A percentile compares a stretch with the other conserved stretches of the same genome.
These are phyloP conservation scores for Ogataea kodamae DNA, from an alignment of 805 yeast genomes.

Conservation along the genomic window DNA sequence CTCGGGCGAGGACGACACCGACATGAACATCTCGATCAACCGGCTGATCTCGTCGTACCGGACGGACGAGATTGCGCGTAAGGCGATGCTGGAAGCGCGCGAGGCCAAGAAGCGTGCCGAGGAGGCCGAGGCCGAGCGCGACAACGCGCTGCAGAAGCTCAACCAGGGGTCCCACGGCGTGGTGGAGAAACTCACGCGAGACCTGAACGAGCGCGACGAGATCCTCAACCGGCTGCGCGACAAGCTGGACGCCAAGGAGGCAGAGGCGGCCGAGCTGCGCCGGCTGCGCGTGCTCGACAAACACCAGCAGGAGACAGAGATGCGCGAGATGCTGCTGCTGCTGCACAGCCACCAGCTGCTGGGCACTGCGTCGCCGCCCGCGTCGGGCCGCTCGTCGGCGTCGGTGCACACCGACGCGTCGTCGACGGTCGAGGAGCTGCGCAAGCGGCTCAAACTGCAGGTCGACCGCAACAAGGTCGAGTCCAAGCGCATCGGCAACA, in stretches of 20 bases:
- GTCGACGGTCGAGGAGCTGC: conserved; percentile 30
- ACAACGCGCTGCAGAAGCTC: conserved; percentile 26
- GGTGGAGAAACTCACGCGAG: conserved; percentile 55
- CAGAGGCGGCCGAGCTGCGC: conserved; percentile 61
- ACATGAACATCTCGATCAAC: conserved; percentile 75
- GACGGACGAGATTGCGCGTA: conserved; percentile 81
- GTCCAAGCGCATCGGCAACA: conserved; percentile 36
- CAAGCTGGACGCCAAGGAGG: conserved; percentile 54
- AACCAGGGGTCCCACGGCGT: conserved; percentile 73
- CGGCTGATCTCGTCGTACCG: conserved; percentile 65
- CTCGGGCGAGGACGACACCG: conserved; percentile 54
- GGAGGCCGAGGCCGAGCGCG: conserved; percentile 43
- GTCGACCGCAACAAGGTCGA: conserved; percentile 47
- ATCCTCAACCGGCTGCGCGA: conserved; percentile 58
- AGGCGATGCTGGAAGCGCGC: conserved; percentile 53
- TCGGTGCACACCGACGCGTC: conserved; percentile 15
- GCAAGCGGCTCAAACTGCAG: conserved; percentile 41
- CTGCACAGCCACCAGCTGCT: conserved; percentile 43
- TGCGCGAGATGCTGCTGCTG: conserved; percentile 67
- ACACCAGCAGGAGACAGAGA: conserved; percentile 72
- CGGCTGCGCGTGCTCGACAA: conserved; percentile 58
- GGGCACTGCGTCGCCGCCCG: conserved; percentile 20
- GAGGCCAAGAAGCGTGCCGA: conserved; percentile 37
- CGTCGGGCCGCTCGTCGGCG: conserved; percentile 11
- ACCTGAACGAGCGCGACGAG: conserved; percentile 59